Base-by-base conservation (phyloP, 163 green algal species). In the Scenedesmus sp. region DNA sequence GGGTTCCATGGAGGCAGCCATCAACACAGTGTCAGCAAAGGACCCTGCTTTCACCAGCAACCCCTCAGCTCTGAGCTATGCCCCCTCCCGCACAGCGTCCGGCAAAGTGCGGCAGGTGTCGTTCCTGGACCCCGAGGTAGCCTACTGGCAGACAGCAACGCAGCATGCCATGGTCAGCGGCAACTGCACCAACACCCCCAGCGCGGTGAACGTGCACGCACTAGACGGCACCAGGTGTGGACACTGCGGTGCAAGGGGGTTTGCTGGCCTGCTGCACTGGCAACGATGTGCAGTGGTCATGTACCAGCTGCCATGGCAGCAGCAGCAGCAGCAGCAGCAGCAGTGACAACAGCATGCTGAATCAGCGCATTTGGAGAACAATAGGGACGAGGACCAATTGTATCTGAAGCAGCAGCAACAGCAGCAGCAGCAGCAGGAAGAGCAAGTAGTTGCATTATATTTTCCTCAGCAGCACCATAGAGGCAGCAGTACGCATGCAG, bases 111-210 rank as follows among this genome's bases (percentile, higher is more conserved):
- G 81, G 33, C 61, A 94, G 83, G 90, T 98, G 43, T 44, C 79
- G 2, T 98, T 98, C 73, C 88, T 98, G 1, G 96, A 98, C 91
- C 83, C 92, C 15, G 94, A 97, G 40, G 91, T 93, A 37, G 93
- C 90, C 43, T 89, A 86, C 86, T 92, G 89, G 89, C 89, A 92
- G 83, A 90, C 68, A 10, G 89, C 83, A 26, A 83, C 51, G 30
- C 46, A 81, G 70, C 83, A 90, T 43, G 53, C 46, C 70, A 87
- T 85, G 42, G 88, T 92, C 81, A 92, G 89, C 61, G 88, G 88
- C 81, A 89, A 51, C 46, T 46, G 61, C 70, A 88, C 81, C 18
- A 72, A 85, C 44, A 42, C 65, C 10, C 88, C 81, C 24, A 76
- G 49, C 26, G 88, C 88, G 12, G 42, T 40, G 18, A 83, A 78